Evolutionary conservation across 192 early-diverging fungal genomes (phyloP), one percentile per base, ranked within the genome.

Genomic region (Umbelopsis sp.): DNA sequence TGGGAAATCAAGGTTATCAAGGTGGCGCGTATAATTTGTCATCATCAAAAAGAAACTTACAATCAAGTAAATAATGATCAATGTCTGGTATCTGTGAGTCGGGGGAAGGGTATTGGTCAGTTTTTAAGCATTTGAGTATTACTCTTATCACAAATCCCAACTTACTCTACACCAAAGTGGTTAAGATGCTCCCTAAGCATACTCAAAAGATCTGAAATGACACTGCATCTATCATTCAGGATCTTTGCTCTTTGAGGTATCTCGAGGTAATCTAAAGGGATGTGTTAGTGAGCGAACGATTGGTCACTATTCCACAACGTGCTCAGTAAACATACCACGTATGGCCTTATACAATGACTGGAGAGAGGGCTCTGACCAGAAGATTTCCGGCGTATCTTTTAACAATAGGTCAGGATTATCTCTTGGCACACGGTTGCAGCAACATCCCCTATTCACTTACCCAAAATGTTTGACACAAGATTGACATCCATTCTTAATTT

Each of bases 401-500:
- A 71, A 50, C 71, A 15, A 68, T 9, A 30, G 35, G 10, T 41
- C 37, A 41, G 37, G 37, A 41, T 41, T 9, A 41, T 1, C 37
- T 6, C 0, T 67, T 20, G 18, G 1, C 8, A 35, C 7, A 50
- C 7, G 12, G 9, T 49, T 37, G 15, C n/a, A 9, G 44, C 12
- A n/a, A 27, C 35, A 44, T 22, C 2, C 37, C 10, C 37, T 22
- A 21, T 48, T n/a, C 1, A 1, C 76, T 47, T 86, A 89, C 90
- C 92, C 35, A 94, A 78, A 5, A 94, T 90, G 78, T 94, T 94
- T 1, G 90, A 91, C 1, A 94, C 89, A 48, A 94, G 71, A 76
- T 94, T 92, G 27, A 94, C 92, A 71, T 94, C 88, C 83, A 94
- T 94, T 44, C 92, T 76, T 64, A 94, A 77, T 55, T 88, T 87